Base-by-base conservation (phyloP, 2,329 filamentous ascomycete genomes). In the Sporothrix humicola region DNA sequence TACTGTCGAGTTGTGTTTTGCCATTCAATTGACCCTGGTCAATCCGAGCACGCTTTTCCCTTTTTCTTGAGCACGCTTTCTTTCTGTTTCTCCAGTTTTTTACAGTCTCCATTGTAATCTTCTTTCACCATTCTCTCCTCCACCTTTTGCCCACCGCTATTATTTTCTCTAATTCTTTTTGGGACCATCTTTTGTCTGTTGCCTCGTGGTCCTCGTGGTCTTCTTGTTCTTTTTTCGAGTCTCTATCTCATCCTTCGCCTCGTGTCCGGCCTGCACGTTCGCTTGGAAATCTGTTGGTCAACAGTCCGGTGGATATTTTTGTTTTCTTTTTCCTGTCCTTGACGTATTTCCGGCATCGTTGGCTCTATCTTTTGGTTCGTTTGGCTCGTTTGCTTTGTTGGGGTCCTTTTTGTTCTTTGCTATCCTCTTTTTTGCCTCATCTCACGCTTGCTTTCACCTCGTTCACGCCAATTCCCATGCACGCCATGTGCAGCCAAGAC, bases 401-500 rank as follows among this genome's bases (percentile, higher is more conserved):
- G 8, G 9, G 23, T 26, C 42, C 42, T 46, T 56, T 20, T 56
- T 23, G 9, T 23, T 9, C 52, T 54, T 9, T 23, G 23, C 23
- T 12, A 17, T 65, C 20, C 59, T 46, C 13, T 65, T 63, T 63
- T 37, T 26, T 56, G 52, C 31, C 31, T 37, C 31, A 6, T 37
- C 31, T 37, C 31, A 37, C 31, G 31, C 4, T 37, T 12, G 13
- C 50, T 20, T 20, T 20, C 20, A 12, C 20, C 52, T 23, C 23
- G 23, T 56, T n/a, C 52, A 26, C n/a, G 13, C 13, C 50, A 17
- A 52, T 52, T 52, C 20, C 15, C 42, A 48, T 44, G 10, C 20
- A 26, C 42, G 20, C 61, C 61, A 48, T 44, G 42, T 44, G 6
- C 5, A 48, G 61, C 61, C 61, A 65, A 65, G 61, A 65, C 42